Evolutionary conservation across 768 basidiomycete genomes (phyloP).

Genomic region (Krasilnikovozyma curviuscula): DNA sequence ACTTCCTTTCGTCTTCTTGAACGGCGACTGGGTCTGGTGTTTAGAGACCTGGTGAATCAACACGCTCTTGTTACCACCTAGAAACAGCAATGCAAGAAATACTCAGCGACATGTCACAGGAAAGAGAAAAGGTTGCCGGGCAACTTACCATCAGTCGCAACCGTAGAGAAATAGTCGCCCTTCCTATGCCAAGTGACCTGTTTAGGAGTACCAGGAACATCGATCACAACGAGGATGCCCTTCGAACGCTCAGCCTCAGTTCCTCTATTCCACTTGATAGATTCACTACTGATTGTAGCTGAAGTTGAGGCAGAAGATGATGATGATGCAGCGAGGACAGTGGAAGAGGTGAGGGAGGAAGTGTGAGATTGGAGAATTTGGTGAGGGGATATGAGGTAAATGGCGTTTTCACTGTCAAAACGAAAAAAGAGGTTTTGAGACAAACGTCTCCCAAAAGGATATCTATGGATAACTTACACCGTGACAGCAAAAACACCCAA

Average conservation of each 20-base stretch:
- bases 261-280: constrained; percentile 29
- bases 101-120: background rate
- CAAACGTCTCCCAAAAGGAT: background rate
- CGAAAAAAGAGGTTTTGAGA: background rate
- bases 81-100: constrained; percentile 27
- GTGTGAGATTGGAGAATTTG: constrained; percentile 66
- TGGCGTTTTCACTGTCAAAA: constrained; percentile 47
- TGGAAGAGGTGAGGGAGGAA: constrained; percentile 39
- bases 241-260: constrained; percentile 25
- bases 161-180: constrained; percentile 88
- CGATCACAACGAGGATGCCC: constrained; percentile 28
- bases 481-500: constrained; percentile 59
- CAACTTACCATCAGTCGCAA: constrained; percentile 48
- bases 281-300: constrained; percentile 17
- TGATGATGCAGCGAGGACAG: constrained; percentile 43
- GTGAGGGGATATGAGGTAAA: constrained; percentile 29
- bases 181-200: constrained; percentile 82
- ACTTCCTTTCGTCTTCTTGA: constrained; percentile 79
- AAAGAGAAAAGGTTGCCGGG: background rate
- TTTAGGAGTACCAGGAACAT: constrained; percentile 36
- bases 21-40: constrained; percentile 90
- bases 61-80: constrained; percentile 55
- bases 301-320: constrained; percentile 21
- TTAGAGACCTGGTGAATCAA: constrained; percentile 92
- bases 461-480: constrained; percentile 37